Base-by-base conservation (phyloP, 306 rosid species). In the Dryas alaskensis region DNA sequence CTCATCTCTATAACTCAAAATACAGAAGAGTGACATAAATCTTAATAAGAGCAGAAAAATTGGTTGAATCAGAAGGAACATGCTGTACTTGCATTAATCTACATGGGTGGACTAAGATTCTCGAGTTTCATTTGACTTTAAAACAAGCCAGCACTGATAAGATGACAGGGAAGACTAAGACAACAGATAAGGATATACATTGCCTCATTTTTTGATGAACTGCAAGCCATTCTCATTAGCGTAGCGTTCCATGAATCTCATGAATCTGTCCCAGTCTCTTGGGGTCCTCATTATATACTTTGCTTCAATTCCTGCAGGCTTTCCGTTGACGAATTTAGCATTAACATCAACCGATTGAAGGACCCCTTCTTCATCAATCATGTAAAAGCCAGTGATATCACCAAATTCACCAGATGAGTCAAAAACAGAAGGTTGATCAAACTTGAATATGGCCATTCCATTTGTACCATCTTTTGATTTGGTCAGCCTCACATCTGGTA, bases 171-270 rank as follows among this genome's bases (percentile, higher is more conserved):
- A 73, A 76, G 73, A 74, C 68, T 54, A 74, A 78, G 59, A 81
- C 53, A 65, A 31, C 45, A 45, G 54, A 17, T 60, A 63, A 72
- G 60, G 79, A 83, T 71, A 65, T 50, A 80, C 66, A 81, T 53
- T 0, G 72, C 62, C 84, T 91, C 88, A 93, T 7, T 76, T 89
- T 76, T 95, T 95, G 3, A 92, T 58, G 82, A 95, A 95, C 55
- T 88, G 92, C 89, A 95, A 81, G 74, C 92, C 97, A 43, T 95
- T 90, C 7, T 80, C 98, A 77, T 92, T 79, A 0, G 98, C 87
- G 79, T 95, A 95, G 45, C 99, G 86, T 88, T 95, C 99, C 99
- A 95, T 95, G 91, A 95, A 95, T 81, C 99, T 87, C 99, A 95
- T 95, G 85, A 95, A 95, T 53, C 99, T 87, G 76, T 95, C 99